Conservation (phyloP, 371 early-diverging fungal species). For the Lichtheimia ramosa region DNA sequence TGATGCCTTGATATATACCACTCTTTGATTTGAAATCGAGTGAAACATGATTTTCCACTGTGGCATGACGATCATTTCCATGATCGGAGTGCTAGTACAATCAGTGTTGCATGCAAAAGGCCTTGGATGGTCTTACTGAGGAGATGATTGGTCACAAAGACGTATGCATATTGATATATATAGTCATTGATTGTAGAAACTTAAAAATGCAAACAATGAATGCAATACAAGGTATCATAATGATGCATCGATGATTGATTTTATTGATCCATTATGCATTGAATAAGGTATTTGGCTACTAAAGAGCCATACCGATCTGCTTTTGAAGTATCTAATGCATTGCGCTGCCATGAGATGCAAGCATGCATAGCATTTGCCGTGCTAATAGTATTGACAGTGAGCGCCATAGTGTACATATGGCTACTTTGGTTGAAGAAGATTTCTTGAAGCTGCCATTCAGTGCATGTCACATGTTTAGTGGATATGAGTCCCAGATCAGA, state of each 20-base stretch:
- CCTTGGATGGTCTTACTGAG: too few relatives aligned
- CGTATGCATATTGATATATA: too few relatives aligned
- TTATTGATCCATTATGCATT: background rate
- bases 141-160: too few relatives aligned
- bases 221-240: too few relatives aligned
- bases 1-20: too few relatives aligned
- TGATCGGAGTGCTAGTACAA: too few relatives aligned
- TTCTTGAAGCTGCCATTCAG: background rate
- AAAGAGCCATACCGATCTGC: background rate
- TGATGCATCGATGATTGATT: background rate
- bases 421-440: constrained; percentile 41
- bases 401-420: constrained; percentile 21
- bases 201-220: too few relatives aligned
- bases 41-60: too few relatives aligned
- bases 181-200: too few relatives aligned
- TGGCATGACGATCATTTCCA: too few relatives aligned
- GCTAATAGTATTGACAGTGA: constrained; percentile 25
- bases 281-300: background rate
- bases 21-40: too few relatives aligned
- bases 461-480: background rate
- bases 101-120: too few relatives aligned
- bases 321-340: constrained; percentile 15
- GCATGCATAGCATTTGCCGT: constrained; percentile 16
- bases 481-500: constrained; percentile 37
- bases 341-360: constrained; percentile 35